Percentiles rank a stretch among this genome's conserved stretches.
These are phyloP conservation scores for Chenopodium berlandieri DNA, from an alignment of 148 eudicot species.

Conservation along the genomic window DNA sequence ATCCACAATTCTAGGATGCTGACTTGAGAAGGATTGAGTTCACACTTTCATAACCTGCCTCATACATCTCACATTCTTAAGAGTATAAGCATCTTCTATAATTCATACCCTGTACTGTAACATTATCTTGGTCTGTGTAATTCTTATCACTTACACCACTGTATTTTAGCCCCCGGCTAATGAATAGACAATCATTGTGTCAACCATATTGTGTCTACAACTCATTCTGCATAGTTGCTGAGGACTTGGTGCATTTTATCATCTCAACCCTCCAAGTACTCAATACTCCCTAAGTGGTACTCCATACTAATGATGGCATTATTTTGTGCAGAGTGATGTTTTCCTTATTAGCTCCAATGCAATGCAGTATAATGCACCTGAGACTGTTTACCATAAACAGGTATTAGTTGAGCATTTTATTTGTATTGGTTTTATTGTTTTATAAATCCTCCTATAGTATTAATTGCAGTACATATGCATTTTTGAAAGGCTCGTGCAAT, in stretches of 20 bases:
- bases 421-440: not conserved
- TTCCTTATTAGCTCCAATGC: slow-evolving; percentile 86
- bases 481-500: slow-evolving; percentile 73
- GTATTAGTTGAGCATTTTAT: slow-evolving; percentile 33
- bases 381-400: slow-evolving; percentile 83
- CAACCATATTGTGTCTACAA: too few species aligned
- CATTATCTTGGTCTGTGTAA: too few species aligned
- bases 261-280: too few species aligned
- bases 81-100: not conserved
- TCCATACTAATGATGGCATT: slow-evolving; percentile 17
- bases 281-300: too few species aligned
- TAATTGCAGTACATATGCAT: slow-evolving; percentile 10
- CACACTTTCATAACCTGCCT: not conserved
- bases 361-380: slow-evolving; percentile 90
- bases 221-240: too few species aligned
- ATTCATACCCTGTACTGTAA: too few species aligned
- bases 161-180: too few species aligned
- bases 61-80: not conserved
- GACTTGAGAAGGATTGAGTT: not conserved
- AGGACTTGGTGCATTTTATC: too few species aligned
- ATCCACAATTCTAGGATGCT: not conserved
- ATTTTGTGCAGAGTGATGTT: slow-evolving; percentile 70
- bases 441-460: not conserved
- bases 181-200: too few species aligned
- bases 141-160: too few species aligned